Evolutionary conservation across 2,329 filamentous ascomycete species (phyloP).

Genomic region (Aspergillus candidus): DNA sequence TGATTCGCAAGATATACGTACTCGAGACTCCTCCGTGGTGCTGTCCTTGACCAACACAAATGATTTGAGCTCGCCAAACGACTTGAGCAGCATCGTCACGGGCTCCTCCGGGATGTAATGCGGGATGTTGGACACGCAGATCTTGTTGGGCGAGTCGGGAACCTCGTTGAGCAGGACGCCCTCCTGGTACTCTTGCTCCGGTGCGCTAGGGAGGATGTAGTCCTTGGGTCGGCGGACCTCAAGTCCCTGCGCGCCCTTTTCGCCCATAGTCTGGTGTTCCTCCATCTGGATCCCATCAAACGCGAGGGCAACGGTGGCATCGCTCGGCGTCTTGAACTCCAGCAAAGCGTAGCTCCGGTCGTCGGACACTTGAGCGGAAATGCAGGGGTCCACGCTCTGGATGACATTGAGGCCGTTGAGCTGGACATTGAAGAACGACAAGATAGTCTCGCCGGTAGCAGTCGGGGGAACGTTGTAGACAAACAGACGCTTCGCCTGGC

Average conservation of each 20-base stretch:
- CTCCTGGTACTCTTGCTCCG: constrained; percentile 67
- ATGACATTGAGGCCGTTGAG: constrained; percentile 95
- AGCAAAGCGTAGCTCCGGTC: constrained; percentile 77
- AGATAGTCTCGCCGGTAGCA: constrained; percentile 68
- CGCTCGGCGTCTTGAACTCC: constrained; percentile 81
- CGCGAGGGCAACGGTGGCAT: constrained; percentile 86
- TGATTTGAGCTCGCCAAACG: constrained; percentile 88
- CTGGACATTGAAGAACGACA: constrained; percentile 90
- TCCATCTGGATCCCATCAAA: constrained; percentile 88
- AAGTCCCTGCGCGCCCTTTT: constrained; percentile 43
- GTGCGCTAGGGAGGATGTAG: constrained; percentile 83
- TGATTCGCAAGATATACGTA: constrained; percentile 43
- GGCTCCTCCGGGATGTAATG: constrained; percentile 84
- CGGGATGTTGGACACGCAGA: constrained; percentile 86
- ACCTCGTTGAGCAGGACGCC: constrained; percentile 75
- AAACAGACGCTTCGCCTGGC: constrained; percentile 88
- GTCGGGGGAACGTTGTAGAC: constrained; percentile 72
- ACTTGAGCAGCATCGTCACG: constrained; percentile 79
- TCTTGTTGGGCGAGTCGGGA: constrained; percentile 89
- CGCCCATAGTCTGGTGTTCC: constrained; percentile 55
- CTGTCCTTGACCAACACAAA: constrained; percentile 86
- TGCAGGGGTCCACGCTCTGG: constrained; percentile 74
- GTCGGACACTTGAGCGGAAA: constrained; percentile 72
- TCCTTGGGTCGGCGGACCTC: constrained; percentile 86
- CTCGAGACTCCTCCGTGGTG: constrained; percentile 77